Percentiles rank a stretch among this genome's conserved stretches.
These are phyloP conservation scores for Magnusiomyces suaveolens DNA, from an alignment of 1,139 yeast genomes.

Conservation along the genomic window DNA sequence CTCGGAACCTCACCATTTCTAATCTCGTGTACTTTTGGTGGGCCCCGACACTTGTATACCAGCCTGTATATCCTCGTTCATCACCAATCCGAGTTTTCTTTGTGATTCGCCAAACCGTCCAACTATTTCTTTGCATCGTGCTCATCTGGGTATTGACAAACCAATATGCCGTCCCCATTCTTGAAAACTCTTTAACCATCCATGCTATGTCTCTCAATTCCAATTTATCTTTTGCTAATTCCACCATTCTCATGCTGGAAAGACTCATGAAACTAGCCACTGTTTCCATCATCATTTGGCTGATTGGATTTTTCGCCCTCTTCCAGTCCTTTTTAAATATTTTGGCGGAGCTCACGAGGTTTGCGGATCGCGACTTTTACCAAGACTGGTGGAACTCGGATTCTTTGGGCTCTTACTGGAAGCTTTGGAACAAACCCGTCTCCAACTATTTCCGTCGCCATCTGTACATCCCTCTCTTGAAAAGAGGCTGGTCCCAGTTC, in stretches of 20 bases:
- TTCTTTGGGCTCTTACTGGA: slow-evolving; percentile 56
- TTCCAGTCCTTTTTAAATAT: slow-evolving; percentile 44
- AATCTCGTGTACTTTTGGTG: slow-evolving; percentile 36
- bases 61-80: slow-evolving; percentile 38
- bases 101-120: slow-evolving; percentile 30
- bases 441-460: slow-evolving; percentile 55
- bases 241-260: slow-evolving; percentile 29
- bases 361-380: slow-evolving; percentile 61
- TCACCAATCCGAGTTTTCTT: slow-evolving; percentile 29
- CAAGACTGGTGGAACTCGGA: slow-evolving; percentile 72
- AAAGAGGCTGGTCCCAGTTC: slow-evolving; percentile 28
- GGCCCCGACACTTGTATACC: slow-evolving; percentile 41
- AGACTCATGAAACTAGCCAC: slow-evolving; percentile 34
- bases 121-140: slow-evolving; percentile 28
- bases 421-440: slow-evolving; percentile 60
- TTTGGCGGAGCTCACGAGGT: slow-evolving; percentile 51
- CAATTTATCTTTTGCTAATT: not conserved
- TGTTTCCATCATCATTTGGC: slow-evolving; percentile 37
- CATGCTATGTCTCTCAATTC: slow-evolving; percentile 14
- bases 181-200: slow-evolving; percentile 29
- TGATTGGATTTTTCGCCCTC: slow-evolving; percentile 35
- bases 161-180: slow-evolving; percentile 38
- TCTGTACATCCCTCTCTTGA: slow-evolving; percentile 40
- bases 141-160: slow-evolving; percentile 34
- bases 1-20: slow-evolving; percentile 32